phyloP scores from a whole-genome alignment of 2,329 filamentous ascomycete species.

The Xylariaceae sp. region DNA sequence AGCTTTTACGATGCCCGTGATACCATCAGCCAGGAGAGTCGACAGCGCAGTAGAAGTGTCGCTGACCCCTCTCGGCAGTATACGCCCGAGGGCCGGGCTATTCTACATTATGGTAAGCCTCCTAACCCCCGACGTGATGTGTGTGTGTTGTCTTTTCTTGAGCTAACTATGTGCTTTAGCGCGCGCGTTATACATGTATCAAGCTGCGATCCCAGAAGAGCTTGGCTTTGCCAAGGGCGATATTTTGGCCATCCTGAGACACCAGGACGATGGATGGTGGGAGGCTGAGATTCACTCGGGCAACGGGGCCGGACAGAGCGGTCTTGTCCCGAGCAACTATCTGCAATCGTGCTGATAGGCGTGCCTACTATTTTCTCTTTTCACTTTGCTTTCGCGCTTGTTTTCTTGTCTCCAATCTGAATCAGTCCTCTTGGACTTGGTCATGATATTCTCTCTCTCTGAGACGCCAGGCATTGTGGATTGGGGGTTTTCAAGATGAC shows the following conservation, averaged over 20 bases:
- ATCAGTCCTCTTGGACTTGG: not conserved
- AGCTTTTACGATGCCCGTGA: constrained; percentile 51
- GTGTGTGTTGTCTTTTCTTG: constrained; percentile 13
- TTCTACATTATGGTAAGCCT: constrained; percentile 87
- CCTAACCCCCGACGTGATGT: not conserved
- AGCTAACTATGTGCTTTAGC: constrained; percentile 48
- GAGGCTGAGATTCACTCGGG: constrained; percentile 84
- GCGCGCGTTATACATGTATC: constrained; percentile 89
- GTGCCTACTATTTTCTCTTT: not conserved
- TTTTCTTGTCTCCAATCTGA: not conserved
- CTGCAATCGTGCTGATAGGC: constrained; percentile 42
- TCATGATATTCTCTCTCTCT: not conserved
- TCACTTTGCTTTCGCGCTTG: not conserved
- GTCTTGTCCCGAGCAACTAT: constrained; percentile 65
- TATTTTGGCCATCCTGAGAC: constrained; percentile 75
- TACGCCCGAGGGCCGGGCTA: constrained; percentile 78
- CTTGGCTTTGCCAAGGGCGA: constrained; percentile 90
- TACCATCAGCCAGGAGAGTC: constrained; percentile 37
- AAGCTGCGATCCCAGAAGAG: constrained; percentile 92
- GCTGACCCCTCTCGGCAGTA: constrained; percentile 78
- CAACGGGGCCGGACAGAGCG: constrained; percentile 47
- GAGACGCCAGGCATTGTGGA: not conserved
- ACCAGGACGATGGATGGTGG: constrained; percentile 99
- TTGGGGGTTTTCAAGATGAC: not conserved
- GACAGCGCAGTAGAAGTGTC: constrained; percentile 73